Percentiles rank a stretch among this genome's conserved stretches.
These are phyloP conservation scores for Alternaria gansuensis DNA, from an alignment of 2,329 filamentous ascomycete species.

Conservation along the genomic window DNA sequence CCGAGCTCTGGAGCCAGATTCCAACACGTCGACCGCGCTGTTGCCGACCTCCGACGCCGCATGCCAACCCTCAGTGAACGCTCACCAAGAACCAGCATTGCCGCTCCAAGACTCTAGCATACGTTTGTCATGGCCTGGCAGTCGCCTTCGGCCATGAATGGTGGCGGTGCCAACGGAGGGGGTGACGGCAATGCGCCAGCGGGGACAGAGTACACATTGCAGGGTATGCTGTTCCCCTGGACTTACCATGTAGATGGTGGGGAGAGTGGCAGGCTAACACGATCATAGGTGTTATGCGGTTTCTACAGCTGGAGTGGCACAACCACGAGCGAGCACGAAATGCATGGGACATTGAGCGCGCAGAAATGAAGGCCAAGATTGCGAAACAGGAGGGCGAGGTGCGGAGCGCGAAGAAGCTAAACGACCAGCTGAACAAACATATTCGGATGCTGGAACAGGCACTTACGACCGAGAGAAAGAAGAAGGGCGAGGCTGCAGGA, in stretches of 20 bases:
- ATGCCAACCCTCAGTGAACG: conserved; percentile 39
- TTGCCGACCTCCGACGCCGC: conserved; percentile 41
- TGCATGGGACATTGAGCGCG: conserved; percentile 97
- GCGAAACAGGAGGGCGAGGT: conserved; percentile 91
- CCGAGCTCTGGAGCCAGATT: conserved; percentile 37
- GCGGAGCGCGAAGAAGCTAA: conserved; percentile 84
- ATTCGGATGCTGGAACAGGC: conserved; percentile 89
- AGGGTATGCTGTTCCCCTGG: conserved; percentile 61
- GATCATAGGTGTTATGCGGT: conserved; percentile 89
- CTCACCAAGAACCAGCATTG: conserved; percentile 36
- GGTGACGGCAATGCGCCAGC: conserved; percentile 61
- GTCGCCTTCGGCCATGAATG: conserved; percentile 70
- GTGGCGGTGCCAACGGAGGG: conserved; percentile 62
- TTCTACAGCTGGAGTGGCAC: conserved; percentile 99
- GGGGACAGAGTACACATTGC: conserved; percentile 76
- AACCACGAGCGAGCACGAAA: conserved; percentile 97
- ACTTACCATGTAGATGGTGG: conserved; percentile 7
- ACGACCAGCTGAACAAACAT: conserved; percentile 89
- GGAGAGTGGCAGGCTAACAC: conserved; percentile 29
- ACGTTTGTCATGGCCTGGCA: conserved; percentile 71
- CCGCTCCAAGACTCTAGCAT: conserved; percentile 31
- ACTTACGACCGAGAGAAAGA: conserved; percentile 82
- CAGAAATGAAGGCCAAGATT: conserved; percentile 98
- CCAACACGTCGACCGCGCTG: conserved; percentile 31
- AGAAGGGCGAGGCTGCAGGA: conserved; percentile 62